phyloP scores from a whole-genome alignment of 2,329 filamentous ascomycete species.

The Scedosporium aurantiacum region DNA sequence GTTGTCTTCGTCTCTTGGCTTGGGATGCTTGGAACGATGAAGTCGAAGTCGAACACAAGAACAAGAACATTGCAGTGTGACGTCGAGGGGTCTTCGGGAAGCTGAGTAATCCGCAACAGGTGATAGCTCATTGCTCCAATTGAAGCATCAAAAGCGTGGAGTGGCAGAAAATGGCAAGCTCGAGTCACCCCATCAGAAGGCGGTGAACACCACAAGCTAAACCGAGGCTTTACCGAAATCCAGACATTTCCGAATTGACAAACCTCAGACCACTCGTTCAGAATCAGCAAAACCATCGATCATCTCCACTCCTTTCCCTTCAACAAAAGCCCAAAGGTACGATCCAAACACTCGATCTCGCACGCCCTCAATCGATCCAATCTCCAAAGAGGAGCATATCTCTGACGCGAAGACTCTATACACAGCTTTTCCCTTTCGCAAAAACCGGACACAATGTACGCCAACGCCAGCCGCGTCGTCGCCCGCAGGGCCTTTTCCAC shows the following conservation, averaged over 20 bases:
- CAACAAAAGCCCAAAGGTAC: background rate
- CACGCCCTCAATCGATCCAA: background rate
- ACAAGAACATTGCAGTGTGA: too few species aligned
- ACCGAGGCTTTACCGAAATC: conserved; percentile 5
- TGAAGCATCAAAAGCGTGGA: background rate
- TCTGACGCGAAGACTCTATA: background rate
- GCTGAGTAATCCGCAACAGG: background rate
- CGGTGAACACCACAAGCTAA: background rate
- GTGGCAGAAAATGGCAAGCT: conserved; percentile 4
- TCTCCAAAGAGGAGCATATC: background rate
- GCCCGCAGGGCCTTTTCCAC: conserved; percentile 90
- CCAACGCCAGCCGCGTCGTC: conserved; percentile 55
- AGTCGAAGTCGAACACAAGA: too few species aligned
- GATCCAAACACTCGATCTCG: background rate
- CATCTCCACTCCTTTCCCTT: background rate
- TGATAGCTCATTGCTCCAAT: background rate
- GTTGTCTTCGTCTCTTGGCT: too few species aligned
- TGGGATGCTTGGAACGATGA: too few species aligned
- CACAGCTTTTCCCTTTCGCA: background rate
- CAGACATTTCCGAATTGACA: conserved; percentile 2
- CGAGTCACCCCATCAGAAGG: background rate
- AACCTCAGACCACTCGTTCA: conserved; percentile 7
- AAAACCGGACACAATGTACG: conserved; percentile 57
- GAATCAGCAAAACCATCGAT: conserved; percentile 1
- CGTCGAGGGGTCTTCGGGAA: background rate